Base-by-base conservation (phyloP, 345 rosid genomes). In the Excoecaria agallocha region DNA sequence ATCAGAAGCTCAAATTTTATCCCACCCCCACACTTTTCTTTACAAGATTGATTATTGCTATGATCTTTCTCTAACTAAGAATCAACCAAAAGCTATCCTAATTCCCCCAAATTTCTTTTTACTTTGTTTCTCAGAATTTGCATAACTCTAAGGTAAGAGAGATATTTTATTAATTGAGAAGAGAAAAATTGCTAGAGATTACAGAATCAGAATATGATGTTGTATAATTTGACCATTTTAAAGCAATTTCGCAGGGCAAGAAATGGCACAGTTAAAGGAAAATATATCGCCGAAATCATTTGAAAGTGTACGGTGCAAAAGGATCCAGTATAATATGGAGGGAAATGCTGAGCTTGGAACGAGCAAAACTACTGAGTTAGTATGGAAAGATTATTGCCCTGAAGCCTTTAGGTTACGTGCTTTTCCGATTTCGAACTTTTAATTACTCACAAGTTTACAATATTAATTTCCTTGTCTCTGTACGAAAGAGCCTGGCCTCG, bases 321-420 rank as follows among this genome's bases (percentile, higher is more conserved):
- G 68, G 22, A 68, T 84, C 37, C 84, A 67, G 48, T 80, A 81
- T 79, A 73, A 86, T 66, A 66, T 66, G 1, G 69, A 59, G 37
- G 79, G 78, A 56, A 57, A 75, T 11, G 66, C 75, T 52, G 71
- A 79, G 66, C 68, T 75, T 58, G 88, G 85, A 1, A 78, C 83
- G 0, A 79, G 81, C 45, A 58, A 74, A 10, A n/a, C 78, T 71
- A 80, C 84, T 39, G 83, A 86, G 45, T 84, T 85, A 61, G 83
- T 70, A 74, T 83, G 88, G 85, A 87, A 81, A 13, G 85, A 87
- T 80, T 90, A 88, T 55, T 86, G 81, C 67, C 86, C 95, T 20
- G 78, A 77, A 51, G 85, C 85, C 48, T 90, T 87, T 82, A 86
- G 91, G 89, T 88, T 22, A 20, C 25, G 56, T 78, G 0, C 22